Conservation (phyloP, 129 eudicot genomes). For the Flaveria linearis region DNA sequence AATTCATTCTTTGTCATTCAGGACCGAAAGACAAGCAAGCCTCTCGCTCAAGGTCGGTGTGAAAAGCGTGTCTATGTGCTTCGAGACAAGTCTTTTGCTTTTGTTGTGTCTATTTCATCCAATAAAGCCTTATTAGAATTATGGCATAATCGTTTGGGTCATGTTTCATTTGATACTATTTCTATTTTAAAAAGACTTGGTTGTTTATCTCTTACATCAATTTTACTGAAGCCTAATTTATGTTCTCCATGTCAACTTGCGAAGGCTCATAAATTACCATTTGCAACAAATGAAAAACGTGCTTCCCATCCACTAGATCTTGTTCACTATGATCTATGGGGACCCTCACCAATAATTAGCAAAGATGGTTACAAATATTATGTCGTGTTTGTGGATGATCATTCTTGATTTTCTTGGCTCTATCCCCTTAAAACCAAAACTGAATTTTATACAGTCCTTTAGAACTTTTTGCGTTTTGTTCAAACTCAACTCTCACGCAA, state of each 20-base stretch:
- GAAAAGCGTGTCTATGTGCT: no score
- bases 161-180: neutral
- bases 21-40: no score
- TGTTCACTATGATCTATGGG: neutral
- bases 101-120: no score
- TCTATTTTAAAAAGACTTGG: neutral
- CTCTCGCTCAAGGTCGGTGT: no score
- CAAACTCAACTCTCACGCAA: neutral
- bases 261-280: neutral
- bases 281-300: neutral
- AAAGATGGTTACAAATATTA: neutral
- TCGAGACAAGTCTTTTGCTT: no score
- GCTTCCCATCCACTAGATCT: neutral
- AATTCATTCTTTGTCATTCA: no score
- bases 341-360: neutral
- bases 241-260: neutral
- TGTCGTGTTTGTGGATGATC: constrained; percentile 4
- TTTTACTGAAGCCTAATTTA: neutral
- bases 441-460: neutral
- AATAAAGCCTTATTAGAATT: no score
- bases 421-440: neutral
- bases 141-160: no score
- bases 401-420: neutral
- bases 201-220: neutral
- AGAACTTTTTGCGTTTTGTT: neutral